Evolutionary conservation across 2,329 filamentous ascomycete genomes (phyloP).

Genomic region (Trichoderma arundinaceum): DNA sequence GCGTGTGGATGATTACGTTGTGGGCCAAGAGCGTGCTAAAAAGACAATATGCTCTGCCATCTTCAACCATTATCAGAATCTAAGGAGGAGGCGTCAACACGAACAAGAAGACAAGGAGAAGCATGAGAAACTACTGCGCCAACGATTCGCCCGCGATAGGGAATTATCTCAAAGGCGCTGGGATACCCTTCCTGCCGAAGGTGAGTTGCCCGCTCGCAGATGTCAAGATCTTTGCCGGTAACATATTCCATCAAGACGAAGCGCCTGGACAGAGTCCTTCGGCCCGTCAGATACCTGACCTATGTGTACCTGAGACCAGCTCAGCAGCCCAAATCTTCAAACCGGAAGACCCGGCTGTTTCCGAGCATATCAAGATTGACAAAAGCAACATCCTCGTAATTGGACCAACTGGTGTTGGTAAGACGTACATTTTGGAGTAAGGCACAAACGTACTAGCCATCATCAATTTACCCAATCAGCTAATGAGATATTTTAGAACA

Average conservation of each 20-base stretch:
- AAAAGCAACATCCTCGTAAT: constrained; percentile 94
- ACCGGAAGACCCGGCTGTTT: constrained; percentile 52
- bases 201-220: constrained; percentile 51
- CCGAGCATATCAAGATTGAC: constrained; percentile 74
- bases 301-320: constrained; percentile 41
- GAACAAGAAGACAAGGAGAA: constrained; percentile 67
- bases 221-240: background rate
- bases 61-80: constrained; percentile 94
- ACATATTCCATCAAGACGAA: constrained; percentile 52
- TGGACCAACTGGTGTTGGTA: constrained; percentile 92
- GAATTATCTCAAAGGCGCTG: constrained; percentile 59
- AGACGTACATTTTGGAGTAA: constrained; percentile 86
- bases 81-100: constrained; percentile 77
- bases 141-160: constrained; percentile 73
- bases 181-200: constrained; percentile 78
- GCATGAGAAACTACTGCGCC: constrained; percentile 70
- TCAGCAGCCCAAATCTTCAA: constrained; percentile 53
- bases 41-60: constrained; percentile 91
- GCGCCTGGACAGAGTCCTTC: constrained; percentile 59
- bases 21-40: constrained; percentile 93
- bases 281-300: constrained; percentile 50
- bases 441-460: constrained; percentile 35
- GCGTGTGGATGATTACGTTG: constrained; percentile 93
- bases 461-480: background rate
- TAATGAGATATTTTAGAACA: constrained; percentile 64